Evolutionary conservation across 176 grass and related monocot species (phyloP), one percentile per base, ranked within the genome.

Genomic region (Puccinellia tenuiflora): DNA sequence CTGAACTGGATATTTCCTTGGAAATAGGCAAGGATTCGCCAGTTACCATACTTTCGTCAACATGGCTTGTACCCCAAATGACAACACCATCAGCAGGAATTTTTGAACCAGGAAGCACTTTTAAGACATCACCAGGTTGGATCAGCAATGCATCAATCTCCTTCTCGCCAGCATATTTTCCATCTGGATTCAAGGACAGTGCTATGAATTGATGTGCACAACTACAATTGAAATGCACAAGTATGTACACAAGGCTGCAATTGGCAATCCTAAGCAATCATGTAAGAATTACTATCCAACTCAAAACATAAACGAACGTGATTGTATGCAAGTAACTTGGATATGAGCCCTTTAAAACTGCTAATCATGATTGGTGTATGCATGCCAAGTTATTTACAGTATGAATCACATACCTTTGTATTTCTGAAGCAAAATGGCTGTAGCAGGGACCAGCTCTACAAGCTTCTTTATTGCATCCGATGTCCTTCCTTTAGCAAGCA

Each of bases 41-140:
- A 2, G 94, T 97, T 56, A 97, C 82, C 94, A 97, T 97, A 86
- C 89, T 90, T 80, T 93, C 94, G 70, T 97, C 89, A 55, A 92
- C 91, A 87, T 93, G 78, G 57, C 89, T 93, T 75, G 82, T 78
- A 52, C 94, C 94, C 94, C 89, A 93, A 83, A 88, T 78, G 56
- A 92, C 82, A 3, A 88, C 28, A 55, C 91, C 94, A 79, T 97
- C 94, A 74, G 91, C 78, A 64, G 94, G 89, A 81, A 97, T 77
- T 66, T 97, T 97, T 37, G 87, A 91, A 65, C 94, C 94, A 48
- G 94, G 94, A 86, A 90, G 59, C 68, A 97, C 94, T 89, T 93
- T 93, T 51, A 97, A 81, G 57, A 76, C 70, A 86, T 97, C 94
- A 47, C 91, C 89, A 73, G 89, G 87, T 65, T 93, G 91, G 71